phyloP scores from a whole-genome alignment of 179 eudicot genomes.

The Beta macrorhiza region DNA sequence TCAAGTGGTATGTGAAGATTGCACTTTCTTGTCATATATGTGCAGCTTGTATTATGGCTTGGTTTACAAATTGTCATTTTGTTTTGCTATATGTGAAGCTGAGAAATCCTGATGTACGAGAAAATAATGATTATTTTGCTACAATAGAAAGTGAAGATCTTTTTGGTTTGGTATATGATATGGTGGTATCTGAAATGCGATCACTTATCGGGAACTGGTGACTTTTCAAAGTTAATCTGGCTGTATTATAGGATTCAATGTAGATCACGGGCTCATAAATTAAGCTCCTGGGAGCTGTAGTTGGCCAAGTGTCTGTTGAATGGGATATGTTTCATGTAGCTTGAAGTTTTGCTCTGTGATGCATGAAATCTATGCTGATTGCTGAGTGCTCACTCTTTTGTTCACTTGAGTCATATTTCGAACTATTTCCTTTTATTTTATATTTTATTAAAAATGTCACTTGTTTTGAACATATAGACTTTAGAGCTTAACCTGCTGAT shows the following conservation, averaged over 20 bases:
- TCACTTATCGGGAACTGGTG: no score
- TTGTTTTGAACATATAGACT: neutral
- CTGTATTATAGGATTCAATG: no score
- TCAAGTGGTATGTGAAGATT: constrained; percentile 54
- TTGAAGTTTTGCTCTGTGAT: neutral
- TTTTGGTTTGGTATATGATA: no score
- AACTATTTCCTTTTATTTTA: neutral
- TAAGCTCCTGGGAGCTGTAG: neutral
- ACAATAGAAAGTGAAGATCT: no score
- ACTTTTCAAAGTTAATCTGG: no score
- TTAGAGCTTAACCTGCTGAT: no score
- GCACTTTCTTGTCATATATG: neutral
- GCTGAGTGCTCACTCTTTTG: no score
- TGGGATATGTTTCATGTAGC: neutral
- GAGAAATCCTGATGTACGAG: no score
- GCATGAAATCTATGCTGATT: neutral
- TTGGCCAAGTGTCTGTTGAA: neutral
- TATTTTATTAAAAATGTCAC: neutral
- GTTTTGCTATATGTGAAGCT: no score
- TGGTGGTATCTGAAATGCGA: no score
- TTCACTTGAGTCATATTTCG: neutral
- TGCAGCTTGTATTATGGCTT: neutral
- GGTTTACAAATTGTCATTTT: neutral
- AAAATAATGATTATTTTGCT: no score
- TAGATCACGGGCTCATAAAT: no score